These are phyloP conservation scores for Stylonectria norvegica DNA, from an alignment of 2,329 filamentous ascomycete species.

Conservation along the genomic window DNA sequence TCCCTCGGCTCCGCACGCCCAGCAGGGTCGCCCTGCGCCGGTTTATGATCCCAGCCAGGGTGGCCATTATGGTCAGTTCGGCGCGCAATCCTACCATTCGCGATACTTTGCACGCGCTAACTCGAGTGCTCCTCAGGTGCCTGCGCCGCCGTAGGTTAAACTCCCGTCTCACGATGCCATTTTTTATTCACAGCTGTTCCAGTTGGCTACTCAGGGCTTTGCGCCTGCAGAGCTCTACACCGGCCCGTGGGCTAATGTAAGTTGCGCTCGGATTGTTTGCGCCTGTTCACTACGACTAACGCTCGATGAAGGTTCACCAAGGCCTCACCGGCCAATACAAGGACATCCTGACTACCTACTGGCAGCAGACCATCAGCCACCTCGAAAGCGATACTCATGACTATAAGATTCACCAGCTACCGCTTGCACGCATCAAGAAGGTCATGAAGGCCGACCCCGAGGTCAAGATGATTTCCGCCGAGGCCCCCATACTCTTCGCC, in stretches of 20 bases:
- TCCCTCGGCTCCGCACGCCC: slow-evolving; percentile 50
- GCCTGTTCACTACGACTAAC: no score
- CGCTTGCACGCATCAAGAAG: slow-evolving; percentile 98
- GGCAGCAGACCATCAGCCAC: slow-evolving; percentile 97
- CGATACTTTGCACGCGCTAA: slow-evolving; percentile 11
- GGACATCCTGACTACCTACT: slow-evolving; percentile 97
- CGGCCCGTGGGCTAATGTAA: slow-evolving; percentile 90
- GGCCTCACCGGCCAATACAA: slow-evolving; percentile 89
- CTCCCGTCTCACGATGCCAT: slow-evolving; percentile 1
- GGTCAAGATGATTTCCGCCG: slow-evolving; percentile 99
- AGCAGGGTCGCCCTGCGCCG: slow-evolving; percentile 58
- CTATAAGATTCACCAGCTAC: slow-evolving; percentile 96
- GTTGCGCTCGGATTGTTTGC: no score
- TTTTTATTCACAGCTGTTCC: slow-evolving; percentile 27
- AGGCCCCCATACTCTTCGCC: slow-evolving; percentile 95
- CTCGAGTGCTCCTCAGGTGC: slow-evolving; percentile 38
- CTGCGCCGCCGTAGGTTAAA: slow-evolving; percentile 41
- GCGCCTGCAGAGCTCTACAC: slow-evolving; percentile 93
- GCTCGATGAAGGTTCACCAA: slow-evolving; percentile 75
- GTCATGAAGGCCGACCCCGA: slow-evolving; percentile 99
- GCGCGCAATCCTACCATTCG: slow-evolving; percentile 1
- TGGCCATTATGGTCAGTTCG: slow-evolving; percentile 69
- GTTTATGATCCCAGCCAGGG: slow-evolving; percentile 72
- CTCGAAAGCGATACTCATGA: slow-evolving; percentile 94
- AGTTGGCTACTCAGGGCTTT: slow-evolving; percentile 84